Evolutionary conservation across 768 basidiomycete genomes (phyloP).

Genomic region (Tephrocybe sp.): DNA sequence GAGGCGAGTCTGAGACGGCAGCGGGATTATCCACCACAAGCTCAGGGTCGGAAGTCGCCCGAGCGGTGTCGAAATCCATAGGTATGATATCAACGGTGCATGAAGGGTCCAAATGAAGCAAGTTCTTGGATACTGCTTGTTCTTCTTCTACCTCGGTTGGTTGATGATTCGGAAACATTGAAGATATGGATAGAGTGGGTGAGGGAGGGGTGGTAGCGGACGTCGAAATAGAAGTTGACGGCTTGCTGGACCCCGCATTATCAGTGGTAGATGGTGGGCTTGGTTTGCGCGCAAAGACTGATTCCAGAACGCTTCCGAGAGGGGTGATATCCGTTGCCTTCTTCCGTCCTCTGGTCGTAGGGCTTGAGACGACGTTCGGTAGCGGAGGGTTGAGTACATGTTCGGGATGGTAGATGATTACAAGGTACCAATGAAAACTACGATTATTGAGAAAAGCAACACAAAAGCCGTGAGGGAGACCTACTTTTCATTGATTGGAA

Average conservation of each 20-base stretch:
- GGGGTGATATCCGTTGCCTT: background rate
- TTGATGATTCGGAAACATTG: background rate
- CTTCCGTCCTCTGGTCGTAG: conserved; percentile 10
- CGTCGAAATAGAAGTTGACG: background rate
- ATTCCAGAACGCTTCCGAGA: conserved; percentile 2
- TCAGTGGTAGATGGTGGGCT: background rate
- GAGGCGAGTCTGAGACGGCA: conserved; percentile 6
- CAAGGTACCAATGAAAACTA: conserved; percentile 97
- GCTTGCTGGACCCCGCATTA: background rate
- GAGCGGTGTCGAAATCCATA: conserved; percentile 7
- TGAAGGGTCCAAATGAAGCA: conserved; percentile 26
- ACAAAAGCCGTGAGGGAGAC: background rate
- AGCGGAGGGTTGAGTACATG: conserved; percentile 47
- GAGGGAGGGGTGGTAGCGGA: conserved; percentile 2
- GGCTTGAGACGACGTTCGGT: conserved; percentile 13
- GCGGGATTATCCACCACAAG: background rate
- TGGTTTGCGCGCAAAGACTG: conserved; percentile 1
- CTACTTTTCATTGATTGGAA: conserved; percentile 98
- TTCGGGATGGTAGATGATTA: conserved; percentile 85
- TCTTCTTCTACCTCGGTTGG: conserved; percentile 34
- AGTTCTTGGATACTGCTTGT: conserved; percentile 15
- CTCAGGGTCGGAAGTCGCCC: background rate
- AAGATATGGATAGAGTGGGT: background rate
- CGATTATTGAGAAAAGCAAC: background rate
- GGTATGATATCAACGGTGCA: conserved; percentile 21